A percentile compares a stretch with the other conserved stretches of the same genome.
phyloP scores from a whole-genome alignment of 345 rosid genomes.

The Ceriops zippeliana region DNA sequence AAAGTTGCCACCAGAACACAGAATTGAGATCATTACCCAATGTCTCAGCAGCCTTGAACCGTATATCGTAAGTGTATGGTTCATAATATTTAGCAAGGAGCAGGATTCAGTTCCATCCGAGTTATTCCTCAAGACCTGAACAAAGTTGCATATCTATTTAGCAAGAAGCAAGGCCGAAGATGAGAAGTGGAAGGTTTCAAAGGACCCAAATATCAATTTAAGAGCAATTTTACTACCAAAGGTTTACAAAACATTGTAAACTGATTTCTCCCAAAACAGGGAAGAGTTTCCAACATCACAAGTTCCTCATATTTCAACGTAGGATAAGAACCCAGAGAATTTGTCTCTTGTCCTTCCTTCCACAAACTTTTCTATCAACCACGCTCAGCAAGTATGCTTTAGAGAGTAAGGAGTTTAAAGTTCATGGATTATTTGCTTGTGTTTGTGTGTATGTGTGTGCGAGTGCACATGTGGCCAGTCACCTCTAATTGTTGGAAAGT shows the following conservation, averaged over 20 bases:
- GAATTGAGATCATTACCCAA: conserved; percentile 54
- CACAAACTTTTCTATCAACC: too few relatives aligned
- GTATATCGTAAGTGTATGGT: conserved; percentile 67
- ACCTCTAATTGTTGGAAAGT: conserved; percentile 95
- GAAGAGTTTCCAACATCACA: not conserved
- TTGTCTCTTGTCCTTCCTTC: too few relatives aligned
- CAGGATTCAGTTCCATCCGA: conserved; percentile 80
- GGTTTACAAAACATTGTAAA: not conserved
- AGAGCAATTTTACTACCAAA: not conserved
- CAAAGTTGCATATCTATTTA: conserved; percentile 2
- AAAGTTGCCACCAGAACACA: conserved; percentile 8
- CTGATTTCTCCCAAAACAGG: not conserved
- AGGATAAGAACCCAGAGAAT: too few relatives aligned
- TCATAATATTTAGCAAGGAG: conserved; percentile 69
- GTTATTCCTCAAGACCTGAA: conserved; percentile 73
- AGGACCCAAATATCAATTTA: not conserved
- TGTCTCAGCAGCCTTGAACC: conserved; percentile 89
- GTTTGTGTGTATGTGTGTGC: too few relatives aligned
- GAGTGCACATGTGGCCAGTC: not conserved
- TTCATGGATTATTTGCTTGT: too few relatives aligned
- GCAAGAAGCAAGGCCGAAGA: conserved; percentile 13
- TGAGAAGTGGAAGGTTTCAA: not conserved
- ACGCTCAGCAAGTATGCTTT: not conserved
- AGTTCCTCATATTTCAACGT: not conserved
- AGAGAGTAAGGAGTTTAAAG: too few relatives aligned